Conservation (phyloP, 805 yeast species). For the Candida chauliodis region DNA sequence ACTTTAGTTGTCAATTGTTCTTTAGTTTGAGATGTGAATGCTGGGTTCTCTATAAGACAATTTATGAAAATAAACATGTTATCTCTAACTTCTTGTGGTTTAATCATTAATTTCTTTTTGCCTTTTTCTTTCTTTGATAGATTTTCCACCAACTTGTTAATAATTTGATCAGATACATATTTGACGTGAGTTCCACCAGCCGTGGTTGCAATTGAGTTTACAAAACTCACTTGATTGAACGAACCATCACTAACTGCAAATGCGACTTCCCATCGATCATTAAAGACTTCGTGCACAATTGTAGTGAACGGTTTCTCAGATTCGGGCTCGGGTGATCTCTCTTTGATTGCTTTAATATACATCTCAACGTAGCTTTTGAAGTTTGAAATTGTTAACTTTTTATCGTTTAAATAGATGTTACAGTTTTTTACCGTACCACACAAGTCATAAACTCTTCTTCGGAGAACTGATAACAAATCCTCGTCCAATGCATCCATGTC, state of each 20-base stretch:
- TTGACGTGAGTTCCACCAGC: slow-evolving; percentile 96
- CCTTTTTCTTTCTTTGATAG: slow-evolving; percentile 63
- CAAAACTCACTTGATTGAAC: slow-evolving; percentile 94
- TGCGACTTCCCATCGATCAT: slow-evolving; percentile 94
- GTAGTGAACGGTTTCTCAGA: slow-evolving; percentile 33
- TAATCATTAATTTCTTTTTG: slow-evolving; percentile 63
- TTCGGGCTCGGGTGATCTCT: slow-evolving; percentile 38
- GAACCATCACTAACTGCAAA: slow-evolving; percentile 88
- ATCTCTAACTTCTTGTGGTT: slow-evolving; percentile 84
- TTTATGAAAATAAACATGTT: slow-evolving; percentile 89
- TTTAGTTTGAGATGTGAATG: slow-evolving; percentile 95
- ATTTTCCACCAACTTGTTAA: slow-evolving; percentile 67
- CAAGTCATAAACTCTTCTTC: slow-evolving; percentile 91
- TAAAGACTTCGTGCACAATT: slow-evolving; percentile 74
- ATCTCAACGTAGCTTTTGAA: slow-evolving; percentile 88
- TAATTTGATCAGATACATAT: slow-evolving; percentile 78
- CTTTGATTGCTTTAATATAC: slow-evolving; percentile 75
- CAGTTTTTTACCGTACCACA: slow-evolving; percentile 91
- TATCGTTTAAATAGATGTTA: slow-evolving; percentile 73
- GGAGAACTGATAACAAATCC: slow-evolving; percentile 77
- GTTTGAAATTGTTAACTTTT: slow-evolving; percentile 60
- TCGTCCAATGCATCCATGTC: slow-evolving; percentile 81
- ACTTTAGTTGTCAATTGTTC: slow-evolving; percentile 91
- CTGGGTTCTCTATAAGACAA: slow-evolving; percentile 92
- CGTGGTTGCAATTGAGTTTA: slow-evolving; percentile 95